Conservation (phyloP, 495 filamentous ascomycete genomes). For the Aspergillus leporis region DNA sequence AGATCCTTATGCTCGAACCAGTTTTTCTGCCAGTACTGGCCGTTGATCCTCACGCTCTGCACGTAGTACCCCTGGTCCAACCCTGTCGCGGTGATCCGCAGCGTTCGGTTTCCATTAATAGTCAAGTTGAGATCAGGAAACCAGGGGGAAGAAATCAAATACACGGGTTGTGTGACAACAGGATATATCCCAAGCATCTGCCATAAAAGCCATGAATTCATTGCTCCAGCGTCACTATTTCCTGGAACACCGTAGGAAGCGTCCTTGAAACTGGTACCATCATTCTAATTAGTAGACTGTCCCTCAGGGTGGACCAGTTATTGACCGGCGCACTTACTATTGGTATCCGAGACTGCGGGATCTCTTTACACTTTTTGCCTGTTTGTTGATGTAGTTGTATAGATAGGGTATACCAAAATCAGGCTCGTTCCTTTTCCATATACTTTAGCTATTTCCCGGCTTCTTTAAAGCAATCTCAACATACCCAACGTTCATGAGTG, state of each 20-base stretch:
- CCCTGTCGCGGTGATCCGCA: slow-evolving; percentile 56
- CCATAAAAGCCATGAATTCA: slow-evolving; percentile 71
- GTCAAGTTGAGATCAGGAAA: slow-evolving; percentile 59
- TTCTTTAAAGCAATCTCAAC: neutral
- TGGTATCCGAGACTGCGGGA: slow-evolving; percentile 53
- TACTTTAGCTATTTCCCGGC: slow-evolving; percentile 1
- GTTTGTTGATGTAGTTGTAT: slow-evolving; percentile 66
- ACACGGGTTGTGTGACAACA: slow-evolving; percentile 63
- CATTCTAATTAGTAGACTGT: neutral
- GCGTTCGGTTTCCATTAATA: slow-evolving; percentile 52
- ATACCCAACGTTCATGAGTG: slow-evolving; percentile 52
- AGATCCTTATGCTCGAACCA: slow-evolving; percentile 67
- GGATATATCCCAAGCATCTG: slow-evolving; percentile 72
- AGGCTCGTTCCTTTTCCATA: slow-evolving; percentile 56
- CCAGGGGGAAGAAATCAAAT: slow-evolving; percentile 65
- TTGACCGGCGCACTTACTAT: slow-evolving; percentile 43
- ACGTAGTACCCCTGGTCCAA: slow-evolving; percentile 55
- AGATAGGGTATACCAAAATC: slow-evolving; percentile 65
- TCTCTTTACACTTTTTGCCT: slow-evolving; percentile 56
- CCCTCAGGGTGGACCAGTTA: neutral
- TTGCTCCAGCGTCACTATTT: slow-evolving; percentile 69
- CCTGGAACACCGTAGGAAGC: slow-evolving; percentile 59
- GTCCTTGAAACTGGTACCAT: slow-evolving; percentile 30
- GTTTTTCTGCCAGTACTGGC: slow-evolving; percentile 41
- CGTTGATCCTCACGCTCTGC: slow-evolving; percentile 45